These are phyloP conservation scores for Penicillium nordicum DNA, from an alignment of 2,329 filamentous ascomycete species.

Conservation along the genomic window DNA sequence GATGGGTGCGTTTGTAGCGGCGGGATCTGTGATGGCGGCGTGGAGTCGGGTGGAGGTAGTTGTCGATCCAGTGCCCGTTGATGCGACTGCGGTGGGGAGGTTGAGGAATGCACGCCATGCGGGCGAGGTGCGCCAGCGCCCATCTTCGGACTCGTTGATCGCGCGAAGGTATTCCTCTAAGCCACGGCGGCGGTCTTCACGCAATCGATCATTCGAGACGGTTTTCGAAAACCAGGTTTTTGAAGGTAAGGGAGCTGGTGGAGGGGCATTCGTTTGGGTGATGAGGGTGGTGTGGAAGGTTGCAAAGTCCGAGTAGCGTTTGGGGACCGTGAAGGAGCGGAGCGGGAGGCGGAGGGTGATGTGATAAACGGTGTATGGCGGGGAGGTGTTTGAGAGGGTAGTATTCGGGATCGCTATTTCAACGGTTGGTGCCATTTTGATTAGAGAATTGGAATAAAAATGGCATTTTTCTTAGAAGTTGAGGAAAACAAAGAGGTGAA, in stretches of 20 bases:
- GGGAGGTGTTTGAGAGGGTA: conserved; percentile 45
- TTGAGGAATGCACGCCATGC: conserved; percentile 59
- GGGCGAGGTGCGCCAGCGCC: conserved; percentile 55
- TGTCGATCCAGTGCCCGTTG: conserved; percentile 24
- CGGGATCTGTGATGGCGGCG: conserved; percentile 42
- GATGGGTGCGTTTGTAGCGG: conserved; percentile 37
- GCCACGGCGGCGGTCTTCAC: conserved; percentile 55
- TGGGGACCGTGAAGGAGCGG: conserved; percentile 56
- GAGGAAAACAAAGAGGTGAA: conserved; percentile 5
- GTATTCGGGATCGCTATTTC: conserved; percentile 52
- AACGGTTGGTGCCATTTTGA: conserved; percentile 41
- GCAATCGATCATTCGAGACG: conserved; percentile 53
- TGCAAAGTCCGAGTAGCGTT: conserved; percentile 64
- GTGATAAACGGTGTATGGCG: conserved; percentile 60
- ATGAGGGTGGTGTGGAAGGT: conserved; percentile 52
- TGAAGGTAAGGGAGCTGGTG: conserved; percentile 53
- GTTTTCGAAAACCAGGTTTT: conserved; percentile 62
- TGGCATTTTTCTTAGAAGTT: neutral
- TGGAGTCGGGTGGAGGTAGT: conserved; percentile 41
- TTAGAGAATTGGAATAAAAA: neutral
- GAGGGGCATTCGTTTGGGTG: conserved; percentile 49
- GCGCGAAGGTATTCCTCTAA: conserved; percentile 58
- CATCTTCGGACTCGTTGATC: conserved; percentile 55
- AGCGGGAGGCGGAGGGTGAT: conserved; percentile 60
- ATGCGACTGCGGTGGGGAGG: conserved; percentile 46